These are phyloP conservation scores for barley (Hordeum vulgare) DNA, from an alignment of 176 grass and related monocot species.

Conservation along the genomic window MorexV3_pseudomolecules_assembly NC_058522.1:447874937-447875436, in stretches of 20 bases:
- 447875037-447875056: neutral
- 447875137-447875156: constrained; percentile 19
- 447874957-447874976: constrained; percentile 13
- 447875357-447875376: no score
- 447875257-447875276: neutral
- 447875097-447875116: neutral
- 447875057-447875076: neutral
- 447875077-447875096: neutral
- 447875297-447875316: no score
- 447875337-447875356: no score
- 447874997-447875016: neutral
- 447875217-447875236: neutral
- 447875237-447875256: no score
- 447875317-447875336: no score
- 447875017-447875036: neutral
- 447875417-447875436: no score
- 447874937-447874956: neutral
- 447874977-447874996: neutral
- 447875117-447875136: constrained; percentile 19
- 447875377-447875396: no score
- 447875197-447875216: neutral
- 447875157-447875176: neutral
- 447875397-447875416: no score
- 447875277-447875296: neutral
- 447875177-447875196: neutral